phyloP scores from a whole-genome alignment of 805 yeast genomes.

The Suhomyces sp. region DNA sequence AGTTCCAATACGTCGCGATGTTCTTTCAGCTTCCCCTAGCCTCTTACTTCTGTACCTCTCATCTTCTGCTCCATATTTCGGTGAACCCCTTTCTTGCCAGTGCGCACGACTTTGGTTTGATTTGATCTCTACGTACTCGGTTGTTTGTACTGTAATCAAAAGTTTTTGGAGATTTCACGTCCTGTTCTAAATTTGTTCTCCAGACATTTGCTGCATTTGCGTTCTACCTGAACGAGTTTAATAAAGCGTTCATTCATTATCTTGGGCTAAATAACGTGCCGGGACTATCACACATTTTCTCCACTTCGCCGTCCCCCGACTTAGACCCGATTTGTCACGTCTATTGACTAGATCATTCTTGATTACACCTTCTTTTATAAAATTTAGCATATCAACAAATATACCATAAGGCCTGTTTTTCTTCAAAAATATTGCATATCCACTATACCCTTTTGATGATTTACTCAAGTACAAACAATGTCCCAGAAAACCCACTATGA shows the following conservation, averaged over 20 bases:
- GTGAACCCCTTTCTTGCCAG: background rate
- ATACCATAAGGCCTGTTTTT: background rate
- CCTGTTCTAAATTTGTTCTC: background rate
- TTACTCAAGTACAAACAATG: background rate
- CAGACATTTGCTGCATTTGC: background rate
- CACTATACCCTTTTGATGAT: conserved; percentile 1
- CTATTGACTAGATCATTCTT: background rate
- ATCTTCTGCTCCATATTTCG: background rate
- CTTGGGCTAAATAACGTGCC: background rate
- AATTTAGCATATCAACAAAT: background rate
- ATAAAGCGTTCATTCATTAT: background rate
- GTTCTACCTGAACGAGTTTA: background rate
- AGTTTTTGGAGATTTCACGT: background rate
- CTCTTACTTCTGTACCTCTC: background rate
- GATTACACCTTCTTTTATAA: background rate
- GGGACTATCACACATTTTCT: background rate
- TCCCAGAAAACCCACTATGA: conserved; percentile 22
- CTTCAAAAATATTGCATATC: background rate
- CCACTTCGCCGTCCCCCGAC: background rate
- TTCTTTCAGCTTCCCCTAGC: background rate
- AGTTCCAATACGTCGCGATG: background rate
- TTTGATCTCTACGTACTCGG: conserved; percentile 2
- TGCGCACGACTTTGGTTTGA: conserved; percentile 4
- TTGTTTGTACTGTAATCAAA: background rate
- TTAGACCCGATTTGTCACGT: background rate